Evolutionary conservation across 1,139 yeast species (phyloP).

Genomic region (Debaryomyces sp.): DNA sequence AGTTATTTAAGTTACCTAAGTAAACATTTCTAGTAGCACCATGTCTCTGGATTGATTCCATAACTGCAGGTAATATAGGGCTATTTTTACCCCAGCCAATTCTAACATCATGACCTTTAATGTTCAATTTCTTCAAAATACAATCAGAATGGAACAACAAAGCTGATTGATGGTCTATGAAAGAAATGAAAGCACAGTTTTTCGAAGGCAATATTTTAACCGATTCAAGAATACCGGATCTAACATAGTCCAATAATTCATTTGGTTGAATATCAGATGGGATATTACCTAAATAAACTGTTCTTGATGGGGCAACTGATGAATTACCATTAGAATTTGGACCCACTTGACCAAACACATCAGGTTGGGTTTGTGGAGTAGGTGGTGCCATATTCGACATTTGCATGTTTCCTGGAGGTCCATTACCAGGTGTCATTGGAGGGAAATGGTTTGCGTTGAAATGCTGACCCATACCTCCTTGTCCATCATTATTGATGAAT

Average conservation of each 20-base stretch:
- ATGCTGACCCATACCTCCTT: constrained; percentile 5
- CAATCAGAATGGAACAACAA: constrained; percentile 64
- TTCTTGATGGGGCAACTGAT: constrained; percentile 68
- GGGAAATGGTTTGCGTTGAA: constrained; percentile 1
- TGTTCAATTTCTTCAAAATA: constrained; percentile 56
- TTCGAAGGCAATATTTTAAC: constrained; percentile 58
- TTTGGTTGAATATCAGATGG: constrained; percentile 82
- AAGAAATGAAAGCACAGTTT: constrained; percentile 65
- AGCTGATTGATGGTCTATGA: constrained; percentile 62
- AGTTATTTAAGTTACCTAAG: constrained; percentile 68
- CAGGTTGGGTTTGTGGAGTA: constrained; percentile 8
- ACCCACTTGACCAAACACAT: constrained; percentile 7
- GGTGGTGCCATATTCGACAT: constrained; percentile 8
- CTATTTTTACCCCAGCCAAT: constrained; percentile 74
- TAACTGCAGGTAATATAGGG: constrained; percentile 67
- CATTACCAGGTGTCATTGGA: constrained; percentile 5
- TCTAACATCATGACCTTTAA: constrained; percentile 59
- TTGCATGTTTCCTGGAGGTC: constrained; percentile 8
- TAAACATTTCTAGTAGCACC: constrained; percentile 93
- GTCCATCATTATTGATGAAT: constrained; percentile 17
- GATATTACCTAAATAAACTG: constrained; percentile 88
- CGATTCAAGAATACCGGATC: constrained; percentile 88
- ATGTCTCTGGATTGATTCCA: constrained; percentile 75
- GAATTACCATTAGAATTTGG: constrained; percentile 15
- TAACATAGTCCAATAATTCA: constrained; percentile 84